Conservation (phyloP, 2,329 filamentous ascomycete species). For the Trichocomaceae sp. region DNA sequence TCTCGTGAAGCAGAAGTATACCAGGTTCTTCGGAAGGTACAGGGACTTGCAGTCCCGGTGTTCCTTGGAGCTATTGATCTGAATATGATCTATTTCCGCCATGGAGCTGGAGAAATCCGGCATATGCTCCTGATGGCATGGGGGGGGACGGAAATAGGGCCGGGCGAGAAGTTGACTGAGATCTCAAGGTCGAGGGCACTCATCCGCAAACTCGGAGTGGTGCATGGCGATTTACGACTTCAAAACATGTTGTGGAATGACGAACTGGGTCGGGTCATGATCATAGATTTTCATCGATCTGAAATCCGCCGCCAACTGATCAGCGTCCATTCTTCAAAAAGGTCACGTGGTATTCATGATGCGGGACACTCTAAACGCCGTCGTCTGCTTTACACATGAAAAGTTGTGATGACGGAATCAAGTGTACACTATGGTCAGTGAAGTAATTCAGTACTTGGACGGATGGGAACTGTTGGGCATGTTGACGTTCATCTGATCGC, state of each 20-base stretch:
- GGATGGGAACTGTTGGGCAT: too few relatives aligned
- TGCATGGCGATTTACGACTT: slow-evolving; percentile 15
- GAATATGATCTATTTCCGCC: slow-evolving; percentile 17
- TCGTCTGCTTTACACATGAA: too few relatives aligned
- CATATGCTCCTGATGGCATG: slow-evolving; percentile 29
- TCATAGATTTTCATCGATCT: slow-evolving; percentile 20
- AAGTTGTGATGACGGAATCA: too few relatives aligned
- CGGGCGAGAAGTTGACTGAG: not conserved
- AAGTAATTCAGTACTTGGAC: too few relatives aligned
- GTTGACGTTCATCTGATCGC: too few relatives aligned
- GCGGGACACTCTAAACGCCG: too few relatives aligned
- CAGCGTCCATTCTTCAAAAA: not conserved
- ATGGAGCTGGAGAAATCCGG: slow-evolving; percentile 22
- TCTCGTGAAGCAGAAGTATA: slow-evolving; percentile 23
- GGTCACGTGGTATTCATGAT: not conserved
- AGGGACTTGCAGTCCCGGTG: slow-evolving; percentile 25
- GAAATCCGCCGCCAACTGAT: too few relatives aligned
- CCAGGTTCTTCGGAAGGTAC: slow-evolving; percentile 13
- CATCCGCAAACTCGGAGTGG: slow-evolving; percentile 13
- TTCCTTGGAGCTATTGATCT: slow-evolving; percentile 21
- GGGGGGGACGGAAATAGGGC: slow-evolving; percentile 18
- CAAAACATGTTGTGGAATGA: slow-evolving; percentile 20
- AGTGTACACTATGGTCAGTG: too few relatives aligned
- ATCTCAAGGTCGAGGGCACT: not conserved
- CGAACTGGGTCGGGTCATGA: slow-evolving; percentile 17